Evolutionary conservation across 306 rosid genomes (phyloP).

Genomic region (Ormosia emarginata): DNA sequence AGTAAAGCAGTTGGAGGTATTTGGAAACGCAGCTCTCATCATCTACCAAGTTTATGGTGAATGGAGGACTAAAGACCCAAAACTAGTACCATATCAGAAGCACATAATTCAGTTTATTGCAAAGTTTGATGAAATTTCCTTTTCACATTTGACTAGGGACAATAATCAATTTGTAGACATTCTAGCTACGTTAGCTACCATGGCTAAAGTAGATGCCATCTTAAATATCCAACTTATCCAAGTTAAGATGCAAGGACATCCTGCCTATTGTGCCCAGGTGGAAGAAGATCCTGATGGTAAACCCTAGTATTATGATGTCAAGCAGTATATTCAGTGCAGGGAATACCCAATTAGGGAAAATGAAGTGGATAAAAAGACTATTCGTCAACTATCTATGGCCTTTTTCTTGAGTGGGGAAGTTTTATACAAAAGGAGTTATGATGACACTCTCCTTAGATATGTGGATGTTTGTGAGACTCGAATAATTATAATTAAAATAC

Average conservation of each 20-base stretch:
- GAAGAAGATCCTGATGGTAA: background rate
- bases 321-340: background rate
- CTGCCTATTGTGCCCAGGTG: background rate
- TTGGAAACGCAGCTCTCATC: no score
- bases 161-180: no score
- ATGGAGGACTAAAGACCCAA: no score
- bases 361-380: background rate
- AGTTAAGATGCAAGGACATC: background rate
- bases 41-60: no score
- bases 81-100: no score
- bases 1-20: no score
- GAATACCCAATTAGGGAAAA: background rate
- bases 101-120: no score
- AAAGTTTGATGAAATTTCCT: no score
- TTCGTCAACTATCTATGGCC: background rate
- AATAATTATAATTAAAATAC: background rate
- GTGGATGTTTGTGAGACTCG: background rate
- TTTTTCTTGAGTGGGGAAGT: background rate
- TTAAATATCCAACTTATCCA: background rate
- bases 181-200: background rate
- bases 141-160: no score
- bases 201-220: background rate
- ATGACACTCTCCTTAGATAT: background rate
- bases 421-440: background rate
- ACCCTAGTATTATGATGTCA: background rate